These are phyloP conservation scores for Epichloe brachyelytri DNA, from an alignment of 2,329 filamentous ascomycete genomes.

Conservation along the genomic window DNA sequence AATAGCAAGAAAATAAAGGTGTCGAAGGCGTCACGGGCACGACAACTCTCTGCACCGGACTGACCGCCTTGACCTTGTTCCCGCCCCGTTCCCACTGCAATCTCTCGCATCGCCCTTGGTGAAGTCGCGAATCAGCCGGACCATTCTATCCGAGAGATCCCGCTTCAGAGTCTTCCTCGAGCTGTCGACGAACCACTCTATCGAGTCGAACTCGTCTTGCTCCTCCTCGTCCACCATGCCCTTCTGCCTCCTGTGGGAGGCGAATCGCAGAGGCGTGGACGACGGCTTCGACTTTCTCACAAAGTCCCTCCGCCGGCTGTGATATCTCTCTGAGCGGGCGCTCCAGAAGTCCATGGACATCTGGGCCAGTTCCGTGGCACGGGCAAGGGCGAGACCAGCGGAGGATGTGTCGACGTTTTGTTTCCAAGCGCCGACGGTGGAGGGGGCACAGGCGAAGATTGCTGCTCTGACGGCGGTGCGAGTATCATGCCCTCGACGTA, in stretches of 20 bases:
- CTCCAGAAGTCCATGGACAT: constrained; percentile 31
- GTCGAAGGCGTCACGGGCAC: not conserved
- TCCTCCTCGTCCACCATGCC: constrained; percentile 20
- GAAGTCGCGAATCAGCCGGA: constrained; percentile 5
- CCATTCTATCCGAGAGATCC: constrained; percentile 4
- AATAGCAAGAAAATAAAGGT: constrained; percentile 4
- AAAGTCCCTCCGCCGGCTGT: constrained; percentile 24
- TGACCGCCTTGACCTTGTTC: not conserved
- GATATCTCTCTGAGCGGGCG: constrained; percentile 22
- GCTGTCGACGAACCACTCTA: constrained; percentile 8
- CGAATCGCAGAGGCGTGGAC: constrained; percentile 26
- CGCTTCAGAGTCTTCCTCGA: not conserved
- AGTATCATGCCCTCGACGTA: constrained; percentile 18
- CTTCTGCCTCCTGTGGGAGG: constrained; percentile 19
- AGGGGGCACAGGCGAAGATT: no score
- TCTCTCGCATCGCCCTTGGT: not conserved
- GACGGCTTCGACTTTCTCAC: constrained; percentile 25
- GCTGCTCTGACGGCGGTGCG: not conserved
- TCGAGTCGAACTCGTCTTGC: constrained; percentile 22
- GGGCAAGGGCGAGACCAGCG: constrained; percentile 17
- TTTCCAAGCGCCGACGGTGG: constrained; percentile 19
- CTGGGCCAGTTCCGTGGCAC: constrained; percentile 24
- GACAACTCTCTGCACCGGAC: not conserved
- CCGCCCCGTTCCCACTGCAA: not conserved
- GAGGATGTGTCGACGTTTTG: constrained; percentile 19